Conservation (phyloP, 2,329 filamentous ascomycete genomes). For the Didymella pinodella region DNA sequence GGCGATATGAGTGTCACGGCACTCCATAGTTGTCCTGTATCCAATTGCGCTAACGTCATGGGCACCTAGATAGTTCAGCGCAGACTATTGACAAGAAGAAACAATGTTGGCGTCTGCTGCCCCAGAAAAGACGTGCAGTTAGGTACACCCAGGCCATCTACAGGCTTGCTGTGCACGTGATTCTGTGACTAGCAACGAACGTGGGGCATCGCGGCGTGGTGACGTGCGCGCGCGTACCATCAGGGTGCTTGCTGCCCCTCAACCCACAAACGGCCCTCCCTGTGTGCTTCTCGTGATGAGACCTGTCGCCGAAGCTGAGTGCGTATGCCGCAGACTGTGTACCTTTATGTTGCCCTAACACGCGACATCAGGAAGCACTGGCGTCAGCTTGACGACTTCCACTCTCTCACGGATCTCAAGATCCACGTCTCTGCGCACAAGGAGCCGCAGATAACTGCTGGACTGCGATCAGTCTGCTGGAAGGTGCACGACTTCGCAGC, state of each 20-base stretch:
- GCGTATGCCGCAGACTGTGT: conserved; percentile 14
- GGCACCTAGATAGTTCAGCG: neutral
- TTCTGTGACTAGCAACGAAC: conserved; percentile 25
- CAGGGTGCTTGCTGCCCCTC: conserved; percentile 42
- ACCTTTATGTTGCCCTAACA: conserved; percentile 24
- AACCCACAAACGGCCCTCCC: conserved; percentile 15
- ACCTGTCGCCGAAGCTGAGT: conserved; percentile 46
- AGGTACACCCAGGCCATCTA: neutral
- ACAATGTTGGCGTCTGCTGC: neutral
- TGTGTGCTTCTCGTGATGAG: conserved; percentile 38
- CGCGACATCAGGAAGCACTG: conserved; percentile 44
- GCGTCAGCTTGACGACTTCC: conserved; percentile 48
- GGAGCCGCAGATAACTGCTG: conserved; percentile 59
- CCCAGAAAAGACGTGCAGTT: neutral
- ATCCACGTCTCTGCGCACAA: conserved; percentile 49
- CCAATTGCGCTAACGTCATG: neutral
- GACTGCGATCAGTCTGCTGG: conserved; percentile 89
- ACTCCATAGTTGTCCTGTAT: neutral
- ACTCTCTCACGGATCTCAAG: conserved; percentile 49
- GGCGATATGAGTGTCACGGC: conserved; percentile 4
- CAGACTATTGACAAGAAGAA: conserved; percentile 7
- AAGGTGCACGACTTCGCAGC: conserved; percentile 65
- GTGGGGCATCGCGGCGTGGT: conserved; percentile 21
- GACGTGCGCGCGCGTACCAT: conserved; percentile 29
- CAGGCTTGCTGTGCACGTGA: conserved; percentile 12